A percentile compares a stretch with the other conserved stretches of the same genome.
Evolutionary conservation across 2,329 filamentous ascomycete genomes (phyloP).

Genomic region (Fusarium sp.): DNA sequence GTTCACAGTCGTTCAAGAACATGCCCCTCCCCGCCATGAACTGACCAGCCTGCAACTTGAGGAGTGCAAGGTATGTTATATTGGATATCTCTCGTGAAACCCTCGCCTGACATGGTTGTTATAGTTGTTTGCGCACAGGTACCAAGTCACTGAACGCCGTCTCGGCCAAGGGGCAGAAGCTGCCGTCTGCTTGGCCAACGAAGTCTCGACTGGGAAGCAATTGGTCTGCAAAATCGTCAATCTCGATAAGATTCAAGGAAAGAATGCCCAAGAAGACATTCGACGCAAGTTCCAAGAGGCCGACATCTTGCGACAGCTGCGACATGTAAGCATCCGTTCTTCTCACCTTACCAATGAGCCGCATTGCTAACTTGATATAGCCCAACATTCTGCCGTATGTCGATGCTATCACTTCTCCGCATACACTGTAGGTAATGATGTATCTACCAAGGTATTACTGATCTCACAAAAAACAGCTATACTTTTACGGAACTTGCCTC

Average conservation of each 20-base stretch:
- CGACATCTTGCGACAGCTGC: constrained; percentile 64
- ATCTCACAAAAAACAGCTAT: constrained; percentile 52
- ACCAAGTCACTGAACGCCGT: constrained; percentile 49
- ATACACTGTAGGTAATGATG: constrained; percentile 56
- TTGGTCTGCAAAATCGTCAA: constrained; percentile 77
- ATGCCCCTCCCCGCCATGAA: constrained; percentile 36
- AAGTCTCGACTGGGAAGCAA: constrained; percentile 66
- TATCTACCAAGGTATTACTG: neutral
- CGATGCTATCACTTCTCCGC: constrained; percentile 61
- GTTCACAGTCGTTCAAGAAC: constrained; percentile 49
- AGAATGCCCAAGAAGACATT: constrained; percentile 44
- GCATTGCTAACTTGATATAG: constrained; percentile 48
- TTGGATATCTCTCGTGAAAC: accelerated
- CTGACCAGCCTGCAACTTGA: constrained; percentile 47
- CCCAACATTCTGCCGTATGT: constrained; percentile 66
- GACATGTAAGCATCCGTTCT: constrained; percentile 58
- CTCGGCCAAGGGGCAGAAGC: constrained; percentile 54
- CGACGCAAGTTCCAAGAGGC: constrained; percentile 61
- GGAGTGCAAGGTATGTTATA: constrained; percentile 48
- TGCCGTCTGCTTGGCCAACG: constrained; percentile 54
- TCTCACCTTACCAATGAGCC: neutral
- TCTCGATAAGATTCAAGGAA: constrained; percentile 51
- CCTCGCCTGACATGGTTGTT: neutral
- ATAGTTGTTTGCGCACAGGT: constrained; percentile 51
- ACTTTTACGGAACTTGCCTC: constrained; percentile 69